phyloP scores from a whole-genome alignment of 2,329 filamentous ascomycete species.

The Aspergillus bombycis region DNA sequence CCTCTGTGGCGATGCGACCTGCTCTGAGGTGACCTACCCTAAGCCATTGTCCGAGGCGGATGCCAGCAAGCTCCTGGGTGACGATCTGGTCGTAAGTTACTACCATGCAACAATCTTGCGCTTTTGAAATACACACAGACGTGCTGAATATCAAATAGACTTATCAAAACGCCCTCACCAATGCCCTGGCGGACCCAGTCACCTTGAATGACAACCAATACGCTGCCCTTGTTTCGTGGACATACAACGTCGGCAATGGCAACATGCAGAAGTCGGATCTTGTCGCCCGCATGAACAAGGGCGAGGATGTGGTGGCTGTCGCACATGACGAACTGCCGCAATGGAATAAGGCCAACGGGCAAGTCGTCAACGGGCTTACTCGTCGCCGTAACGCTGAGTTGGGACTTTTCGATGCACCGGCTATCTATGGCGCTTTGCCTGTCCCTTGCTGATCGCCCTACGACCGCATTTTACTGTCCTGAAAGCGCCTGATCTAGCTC shows the following conservation, averaged over 20 bases:
- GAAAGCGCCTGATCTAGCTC: too few species aligned
- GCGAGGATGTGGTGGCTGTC: conserved; percentile 48
- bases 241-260: conserved; percentile 56
- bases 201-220: conserved; percentile 56
- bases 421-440: conserved; percentile 9
- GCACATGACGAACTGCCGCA: conserved; percentile 51
- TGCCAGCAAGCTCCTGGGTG: conserved; percentile 45
- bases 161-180: conserved; percentile 46
- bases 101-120: conserved; percentile 15
- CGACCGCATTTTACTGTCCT: background rate
- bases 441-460: conserved; percentile 5
- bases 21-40: conserved; percentile 50
- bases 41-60: conserved; percentile 50
- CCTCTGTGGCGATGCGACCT: conserved; percentile 47
- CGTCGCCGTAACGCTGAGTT: conserved; percentile 52
- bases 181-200: conserved; percentile 38
- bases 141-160: conserved; percentile 27
- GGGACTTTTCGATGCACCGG: conserved; percentile 37
- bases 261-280: conserved; percentile 46
- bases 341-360: conserved; percentile 50
- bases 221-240: conserved; percentile 56
- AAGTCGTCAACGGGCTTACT: conserved; percentile 46
- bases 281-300: conserved; percentile 48
- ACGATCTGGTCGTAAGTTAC: conserved; percentile 39
- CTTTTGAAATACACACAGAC: background rate